Evolutionary conservation across 2,329 filamentous ascomycete genomes (phyloP), one percentile per base, ranked within the genome.

Genomic region (Exophiala spinifera): DNA sequence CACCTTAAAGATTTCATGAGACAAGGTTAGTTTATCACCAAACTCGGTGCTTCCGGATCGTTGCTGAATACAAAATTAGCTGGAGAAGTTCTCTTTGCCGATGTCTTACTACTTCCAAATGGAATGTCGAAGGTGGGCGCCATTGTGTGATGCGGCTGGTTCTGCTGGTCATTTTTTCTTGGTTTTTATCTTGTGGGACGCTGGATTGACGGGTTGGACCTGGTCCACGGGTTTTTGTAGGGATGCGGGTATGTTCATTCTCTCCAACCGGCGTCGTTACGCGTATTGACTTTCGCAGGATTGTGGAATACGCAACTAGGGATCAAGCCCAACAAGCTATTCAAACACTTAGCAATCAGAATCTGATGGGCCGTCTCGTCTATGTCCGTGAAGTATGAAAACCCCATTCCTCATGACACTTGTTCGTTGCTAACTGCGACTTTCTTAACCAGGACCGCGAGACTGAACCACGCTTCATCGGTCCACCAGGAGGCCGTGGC

Each of bases 41-140:
- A 23, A 37, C 42, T 55, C 44, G 37, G 42, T 51, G 48, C 54
- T 46, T 46, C 17, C 48, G 57, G 65, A 37, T 28, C 17, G 20
- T 20, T 36, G 65, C 71, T 74, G 67, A 74, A 68, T 61, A 46
- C 55, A 59, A 36, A 63, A 70, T 66, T 76, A 97, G 94, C 94
- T 80, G 94, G 94, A 83, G 92, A 97, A 77, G 94, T 99, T 75
- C 85, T 97, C 79, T 99, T 96, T 80, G 94, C 94, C 80, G 94
- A 99, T 83, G 94, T 99, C 72, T 86, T 99, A 78, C 83, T 96
- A 76, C 91, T 99, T 87, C 94, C 94, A 72, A 99, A 99, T 84
- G 94, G 94, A 91, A 99, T 99, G 94, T 97, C 92, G 89, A 99
- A 99, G 92, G 92, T 97, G 91, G 90, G 89, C 91, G 85, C 86